These are phyloP conservation scores for Hippophae tibetana DNA, from an alignment of 306 rosid genomes.

Conservation along the genomic window DNA sequence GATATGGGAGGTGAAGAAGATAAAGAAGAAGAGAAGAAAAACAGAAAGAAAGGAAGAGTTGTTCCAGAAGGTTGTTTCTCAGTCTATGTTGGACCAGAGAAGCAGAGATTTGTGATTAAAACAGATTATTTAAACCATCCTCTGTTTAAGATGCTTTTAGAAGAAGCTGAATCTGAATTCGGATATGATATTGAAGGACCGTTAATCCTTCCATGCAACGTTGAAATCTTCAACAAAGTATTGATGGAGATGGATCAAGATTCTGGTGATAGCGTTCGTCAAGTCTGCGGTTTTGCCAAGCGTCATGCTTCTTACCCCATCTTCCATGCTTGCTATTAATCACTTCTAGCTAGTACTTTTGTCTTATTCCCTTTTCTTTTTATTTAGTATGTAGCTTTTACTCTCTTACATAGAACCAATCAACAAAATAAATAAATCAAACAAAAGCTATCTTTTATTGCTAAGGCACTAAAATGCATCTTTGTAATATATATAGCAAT, in stretches of 20 bases:
- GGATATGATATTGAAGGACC: constrained; percentile 72
- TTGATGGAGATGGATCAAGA: constrained; percentile 52
- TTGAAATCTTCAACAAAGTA: constrained; percentile 47
- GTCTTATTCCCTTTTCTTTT: no score
- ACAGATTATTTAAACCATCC: constrained; percentile 67
- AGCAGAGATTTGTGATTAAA: constrained; percentile 55
- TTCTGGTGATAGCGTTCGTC: constrained; percentile 13
- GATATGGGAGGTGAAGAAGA: not conserved
- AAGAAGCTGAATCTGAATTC: constrained; percentile 81
- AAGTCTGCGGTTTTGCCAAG: constrained; percentile 37
- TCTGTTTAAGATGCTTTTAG: constrained; percentile 60
- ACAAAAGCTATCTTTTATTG: no score
- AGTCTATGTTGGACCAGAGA: constrained; percentile 69
- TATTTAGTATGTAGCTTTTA: no score
- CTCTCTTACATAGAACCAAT: no score
- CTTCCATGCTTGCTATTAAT: constrained; percentile 29
- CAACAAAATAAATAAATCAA: no score
- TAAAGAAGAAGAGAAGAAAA: not conserved
- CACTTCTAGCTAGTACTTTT: constrained; percentile 13
- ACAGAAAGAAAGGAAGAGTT: constrained; percentile 9
- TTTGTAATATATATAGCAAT: no score
- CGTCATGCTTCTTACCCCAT: constrained; percentile 39
- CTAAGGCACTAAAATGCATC: no score
- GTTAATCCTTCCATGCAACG: constrained; percentile 63
- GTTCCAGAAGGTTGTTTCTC: constrained; percentile 69